Evolutionary conservation across 1,284 basidiomycete genomes (phyloP), one percentile per base, ranked within the genome.

Genomic region (Lignosus rhinocerotis): DNA sequence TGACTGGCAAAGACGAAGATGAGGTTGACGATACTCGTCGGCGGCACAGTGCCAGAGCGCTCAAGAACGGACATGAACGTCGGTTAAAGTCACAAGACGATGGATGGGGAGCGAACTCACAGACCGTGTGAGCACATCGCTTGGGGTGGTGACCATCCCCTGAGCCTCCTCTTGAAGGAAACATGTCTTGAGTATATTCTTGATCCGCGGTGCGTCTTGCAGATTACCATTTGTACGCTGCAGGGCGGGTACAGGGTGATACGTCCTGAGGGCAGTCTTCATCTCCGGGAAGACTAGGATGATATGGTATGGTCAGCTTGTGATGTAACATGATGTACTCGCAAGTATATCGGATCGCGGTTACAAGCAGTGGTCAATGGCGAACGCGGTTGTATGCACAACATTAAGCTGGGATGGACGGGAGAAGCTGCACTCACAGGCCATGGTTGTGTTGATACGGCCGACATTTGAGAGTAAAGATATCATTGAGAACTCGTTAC

Each of bases 381-480:
- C 42, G 51, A 16, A 34, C 30, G 25, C 42, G 42, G 14, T 25
- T 51, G 31, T 46, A 46, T 41, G 43, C 47, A 34, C 41, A 21
- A 17, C 6, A 17, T 14, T 44, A 10, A 17, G 10, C 21, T 33
- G 2, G 21, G 17, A 41, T 34, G 10, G 17, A 8, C 11, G 16
- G 5, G 34, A 6, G 16, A 12, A 16, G 44, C 11, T 32, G 17
- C 9, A 76, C 87, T 79, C 72, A 93, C 92, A 96, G 58, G 94
- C 94, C 82, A 95, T 89, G 33, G 94, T 96, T 25, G 94, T 96
- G 70, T 96, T 96, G 72, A 96, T 93, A 57, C 93, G 80, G n/a
- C 94, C 94, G 50, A 95, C 88, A 68, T 96, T 96, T 51, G 94
- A 92, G 46, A 96, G 79, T 31, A 96, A 78, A 43, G 91, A 90